These are phyloP conservation scores for Leishmania gerbilli DNA, from an alignment of 208 protist genomes.

Conservation along the genomic window DNA sequence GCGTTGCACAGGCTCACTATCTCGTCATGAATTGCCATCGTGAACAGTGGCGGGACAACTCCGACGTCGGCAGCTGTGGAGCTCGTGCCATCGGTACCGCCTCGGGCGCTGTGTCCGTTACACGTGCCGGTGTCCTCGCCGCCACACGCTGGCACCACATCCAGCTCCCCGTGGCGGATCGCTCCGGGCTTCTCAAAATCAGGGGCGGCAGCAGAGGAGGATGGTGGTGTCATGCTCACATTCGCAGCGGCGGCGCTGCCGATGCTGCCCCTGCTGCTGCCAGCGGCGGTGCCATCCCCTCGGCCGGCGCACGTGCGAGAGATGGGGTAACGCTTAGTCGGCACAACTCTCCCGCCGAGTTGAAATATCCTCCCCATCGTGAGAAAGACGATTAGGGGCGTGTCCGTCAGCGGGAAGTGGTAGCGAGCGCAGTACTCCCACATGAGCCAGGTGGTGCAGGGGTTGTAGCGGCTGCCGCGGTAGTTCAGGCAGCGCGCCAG, in stretches of 20 bases:
- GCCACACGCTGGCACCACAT: slow-evolving; percentile 3
- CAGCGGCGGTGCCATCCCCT: background rate
- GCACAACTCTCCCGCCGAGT: slow-evolving; percentile 24
- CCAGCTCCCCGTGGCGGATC: background rate
- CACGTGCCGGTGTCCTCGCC: background rate
- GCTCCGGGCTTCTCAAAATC: background rate
- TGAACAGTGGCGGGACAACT: slow-evolving; percentile 45
- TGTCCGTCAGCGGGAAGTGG: slow-evolving; percentile 22
- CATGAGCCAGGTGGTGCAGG: slow-evolving; percentile 42
- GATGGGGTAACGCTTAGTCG: background rate
- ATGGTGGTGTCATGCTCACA: background rate
- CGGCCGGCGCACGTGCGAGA: background rate
- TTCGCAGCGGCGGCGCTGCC: background rate
- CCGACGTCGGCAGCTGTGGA: background rate
- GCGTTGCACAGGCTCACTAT: slow-evolving; percentile 64
- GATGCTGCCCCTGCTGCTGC: background rate
- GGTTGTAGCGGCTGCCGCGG: slow-evolving; percentile 42
- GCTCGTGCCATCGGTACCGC: background rate
- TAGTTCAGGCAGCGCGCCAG: slow-evolving; percentile 32
- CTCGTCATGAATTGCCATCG: slow-evolving; percentile 37
- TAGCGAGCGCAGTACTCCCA: slow-evolving; percentile 57
- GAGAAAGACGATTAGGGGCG: slow-evolving; percentile 32
- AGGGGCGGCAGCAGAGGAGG: background rate
- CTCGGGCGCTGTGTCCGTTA: background rate
- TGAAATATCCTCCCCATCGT: slow-evolving; percentile 31